Percentiles rank a stretch among this genome's conserved stretches.
Conservation (phyloP, 768 basidiomycete species). For the Pleurotus giganteus region DNA sequence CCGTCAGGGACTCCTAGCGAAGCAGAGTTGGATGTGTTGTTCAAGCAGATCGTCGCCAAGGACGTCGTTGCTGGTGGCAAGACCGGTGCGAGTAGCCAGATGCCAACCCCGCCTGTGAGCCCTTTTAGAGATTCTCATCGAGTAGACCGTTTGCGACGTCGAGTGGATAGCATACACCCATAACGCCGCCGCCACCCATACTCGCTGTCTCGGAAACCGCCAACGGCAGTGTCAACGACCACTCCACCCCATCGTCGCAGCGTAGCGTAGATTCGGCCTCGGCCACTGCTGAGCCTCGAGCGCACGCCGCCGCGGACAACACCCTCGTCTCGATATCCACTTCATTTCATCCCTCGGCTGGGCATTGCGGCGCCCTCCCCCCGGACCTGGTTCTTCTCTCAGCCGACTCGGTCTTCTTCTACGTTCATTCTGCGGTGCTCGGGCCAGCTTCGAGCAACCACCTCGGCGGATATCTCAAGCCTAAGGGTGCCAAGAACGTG, state of each 20-base stretch:
- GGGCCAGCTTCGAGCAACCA: background rate
- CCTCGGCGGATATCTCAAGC: background rate
- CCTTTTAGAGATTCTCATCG: background rate
- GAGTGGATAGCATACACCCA: background rate
- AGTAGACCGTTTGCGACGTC: background rate
- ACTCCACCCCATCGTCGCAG: background rate
- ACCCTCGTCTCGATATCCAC: background rate
- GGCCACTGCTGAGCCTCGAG: background rate
- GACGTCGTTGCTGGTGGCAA: too few relatives aligned
- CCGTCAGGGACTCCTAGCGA: too few relatives aligned
- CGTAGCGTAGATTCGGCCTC: background rate
- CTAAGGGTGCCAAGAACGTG: too few relatives aligned
- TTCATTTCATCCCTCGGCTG: conserved; percentile 1
- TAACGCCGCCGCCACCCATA: background rate
- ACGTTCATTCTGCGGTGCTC: background rate
- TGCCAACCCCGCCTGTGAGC: background rate
- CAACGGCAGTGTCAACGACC: background rate
- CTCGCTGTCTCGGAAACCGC: background rate
- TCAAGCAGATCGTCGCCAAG: too few relatives aligned
- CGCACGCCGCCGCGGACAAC: background rate
- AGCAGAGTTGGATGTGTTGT: too few relatives aligned
- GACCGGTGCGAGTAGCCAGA: too few relatives aligned
- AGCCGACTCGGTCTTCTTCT: conserved; percentile 3
- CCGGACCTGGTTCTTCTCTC: conserved; percentile 6
- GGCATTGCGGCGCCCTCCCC: background rate